Evolutionary conservation across 2,329 filamentous ascomycete genomes (phyloP).

Genomic region (Fusarium musae): DNA sequence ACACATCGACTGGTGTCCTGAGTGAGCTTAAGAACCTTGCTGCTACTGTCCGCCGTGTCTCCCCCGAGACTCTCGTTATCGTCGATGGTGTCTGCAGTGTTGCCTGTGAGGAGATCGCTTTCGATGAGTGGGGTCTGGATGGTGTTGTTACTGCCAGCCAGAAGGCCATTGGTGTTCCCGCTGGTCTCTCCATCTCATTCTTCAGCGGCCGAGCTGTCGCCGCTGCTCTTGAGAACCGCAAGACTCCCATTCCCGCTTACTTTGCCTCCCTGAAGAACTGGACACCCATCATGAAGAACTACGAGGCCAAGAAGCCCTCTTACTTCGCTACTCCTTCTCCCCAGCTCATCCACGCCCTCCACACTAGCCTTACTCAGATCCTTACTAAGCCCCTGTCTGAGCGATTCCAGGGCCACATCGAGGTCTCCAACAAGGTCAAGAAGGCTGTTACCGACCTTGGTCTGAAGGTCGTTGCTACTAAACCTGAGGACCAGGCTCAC

Average conservation of each 20-base stretch:
- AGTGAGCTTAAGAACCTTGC: slow-evolving; percentile 88
- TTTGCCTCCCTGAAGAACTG: slow-evolving; percentile 98
- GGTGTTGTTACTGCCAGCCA: slow-evolving; percentile 94
- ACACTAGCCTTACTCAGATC: slow-evolving; percentile 89
- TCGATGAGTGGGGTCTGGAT: slow-evolving; percentile 94
- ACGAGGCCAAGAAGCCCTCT: slow-evolving; percentile 95
- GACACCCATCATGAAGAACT: slow-evolving; percentile 98
- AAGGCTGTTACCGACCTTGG: slow-evolving; percentile 82
- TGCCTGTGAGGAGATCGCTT: slow-evolving; percentile 93
- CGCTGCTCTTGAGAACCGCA: slow-evolving; percentile 76
- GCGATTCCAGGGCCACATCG: slow-evolving; percentile 84
- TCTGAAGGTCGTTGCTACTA: slow-evolving; percentile 84
- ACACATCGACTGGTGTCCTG: slow-evolving; percentile 95
- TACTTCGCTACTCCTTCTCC: slow-evolving; percentile 98
- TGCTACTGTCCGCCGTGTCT: slow-evolving; percentile 84
- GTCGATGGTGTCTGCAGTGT: slow-evolving; percentile 98
- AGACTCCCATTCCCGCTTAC: slow-evolving; percentile 85
- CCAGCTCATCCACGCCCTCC: slow-evolving; percentile 90
- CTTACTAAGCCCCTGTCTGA: slow-evolving; percentile 81
- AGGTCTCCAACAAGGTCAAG: slow-evolving; percentile 87
- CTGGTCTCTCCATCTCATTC: slow-evolving; percentile 94
- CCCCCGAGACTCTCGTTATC: slow-evolving; percentile 88
- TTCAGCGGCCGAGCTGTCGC: slow-evolving; percentile 89
- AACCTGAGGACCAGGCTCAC: slow-evolving; percentile 92
- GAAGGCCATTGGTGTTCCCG: slow-evolving; percentile 96